Evolutionary conservation across 2,329 filamentous ascomycete genomes (phyloP), one percentile per base, ranked within the genome.

Genomic region (Aspergillus sp.): DNA sequence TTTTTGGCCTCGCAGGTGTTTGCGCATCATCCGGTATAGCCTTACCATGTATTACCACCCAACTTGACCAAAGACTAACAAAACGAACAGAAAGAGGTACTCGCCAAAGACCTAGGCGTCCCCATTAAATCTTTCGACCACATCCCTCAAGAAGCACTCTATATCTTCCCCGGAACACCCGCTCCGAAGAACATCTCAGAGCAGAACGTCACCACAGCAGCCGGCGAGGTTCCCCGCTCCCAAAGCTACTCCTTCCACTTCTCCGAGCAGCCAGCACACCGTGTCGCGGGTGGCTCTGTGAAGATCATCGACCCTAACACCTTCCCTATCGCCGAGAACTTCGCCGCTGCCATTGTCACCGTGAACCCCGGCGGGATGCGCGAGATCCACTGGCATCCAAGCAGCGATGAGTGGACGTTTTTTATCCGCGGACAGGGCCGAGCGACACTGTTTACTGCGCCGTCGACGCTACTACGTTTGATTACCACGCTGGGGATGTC

Each of bases 281-380:
- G 79, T 54, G 83, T 80, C 0, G 79, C 78, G 0, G 86, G 86
- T 4, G 86, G 86, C 12, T 72, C 79, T 41, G 83, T 88, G 1
- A 81, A 85, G 55, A 86, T 90, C 61, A 76, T 84, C 4, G 86
- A 90, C 63, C 85, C 83, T n/a, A 76, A 72, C 29, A 88, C 85
- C 65, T 90, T 91, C 61, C 80, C 81, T 29, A 77, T 88, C 50
- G 86, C 85, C 41, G 82, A 79, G 64, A 85, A 82, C 0, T 77
- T 89, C 19, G 83, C 85, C 0, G 85, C 85, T 0, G 86, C 84
- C 1, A 77, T 88, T 57, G 77, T 86, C 12, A 77, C 78, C 34
- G 85, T 90, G 50, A 72, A 84, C 52, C 85, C 85, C 0, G 83
- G 83, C 9, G 83, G 82, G 0, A 72, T 89, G 61, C 78, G 85